Base-by-base conservation (phyloP, 768 basidiomycete species). In the Serendipita indica region DNA sequence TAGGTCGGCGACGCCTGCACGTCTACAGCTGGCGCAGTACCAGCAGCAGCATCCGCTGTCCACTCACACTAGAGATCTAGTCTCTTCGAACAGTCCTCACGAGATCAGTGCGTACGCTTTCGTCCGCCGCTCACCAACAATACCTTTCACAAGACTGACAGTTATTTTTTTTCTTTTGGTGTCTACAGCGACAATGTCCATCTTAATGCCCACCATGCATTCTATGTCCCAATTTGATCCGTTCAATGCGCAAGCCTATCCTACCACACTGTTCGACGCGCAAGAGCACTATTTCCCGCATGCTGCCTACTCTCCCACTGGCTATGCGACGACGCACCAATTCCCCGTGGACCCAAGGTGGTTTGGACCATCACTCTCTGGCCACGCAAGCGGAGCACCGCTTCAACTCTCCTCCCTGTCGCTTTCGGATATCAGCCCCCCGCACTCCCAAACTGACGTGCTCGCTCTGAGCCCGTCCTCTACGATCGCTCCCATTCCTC, bases 261-360 rank as follows among this genome's bases (percentile, higher is more conserved):
- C 49, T 54, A 54, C 49, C 22, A 28, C 49, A 27, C 49, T 54
- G 22, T 54, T 54, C 32, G 49, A 54, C 20, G 25, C 49, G 16
- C 49, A 54, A 30, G 49, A 54, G 49, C 25, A 27, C n/a, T 54
- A 54, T 18, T 33, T 54, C 30, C 25, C 22, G n/a, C 32, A 18
- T 54, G 49, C 49, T 30, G 49, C 30, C n/a, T 54, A 28, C 49
- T 54, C 49, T 16, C 49, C 49, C 32, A 28, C 30, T 54, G 41
- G 41, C 41, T 54, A 54, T 54, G 49, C 49, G 49, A 54, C 49
- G 32, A 27, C 30, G 22, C 49, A 54, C 49, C 25, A 18, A 10
- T 54, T 54, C 49, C 49, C 49, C 49, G 49, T 54, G 49, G 49
- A 54, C 32, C 49, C 49, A 54, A 54, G 49, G 49, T 54, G 49